Conservation (phyloP, 1,284 basidiomycete species). For the Malassezia sympodialis region DNA sequence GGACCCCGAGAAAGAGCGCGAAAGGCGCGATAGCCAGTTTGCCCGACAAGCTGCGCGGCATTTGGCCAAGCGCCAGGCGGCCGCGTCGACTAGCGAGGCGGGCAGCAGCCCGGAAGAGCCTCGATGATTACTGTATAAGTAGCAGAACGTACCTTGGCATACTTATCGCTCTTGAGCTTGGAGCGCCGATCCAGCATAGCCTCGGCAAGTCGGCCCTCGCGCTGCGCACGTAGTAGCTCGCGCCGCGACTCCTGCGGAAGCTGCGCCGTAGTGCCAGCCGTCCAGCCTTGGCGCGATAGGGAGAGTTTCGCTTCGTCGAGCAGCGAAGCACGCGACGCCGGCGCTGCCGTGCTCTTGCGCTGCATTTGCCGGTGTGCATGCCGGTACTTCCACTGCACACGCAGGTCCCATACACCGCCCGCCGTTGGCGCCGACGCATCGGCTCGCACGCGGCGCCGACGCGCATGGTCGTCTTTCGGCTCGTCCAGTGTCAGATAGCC, state of each 20-base stretch:
- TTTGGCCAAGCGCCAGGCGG: background rate
- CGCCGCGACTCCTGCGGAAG: slow-evolving; percentile 4
- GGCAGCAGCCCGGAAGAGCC: background rate
- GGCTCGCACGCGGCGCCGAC: slow-evolving; percentile 21
- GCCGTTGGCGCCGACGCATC: slow-evolving; percentile 15
- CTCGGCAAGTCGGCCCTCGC: slow-evolving; percentile 36
- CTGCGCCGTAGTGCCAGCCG: slow-evolving; percentile 4
- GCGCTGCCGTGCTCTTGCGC: slow-evolving; percentile 1
- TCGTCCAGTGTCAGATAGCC: slow-evolving; percentile 26
- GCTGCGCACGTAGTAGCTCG: slow-evolving; percentile 11
- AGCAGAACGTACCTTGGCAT: slow-evolving; percentile 5
- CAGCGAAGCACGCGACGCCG: background rate
- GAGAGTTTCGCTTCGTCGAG: slow-evolving; percentile 9
- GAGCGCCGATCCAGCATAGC: slow-evolving; percentile 38
- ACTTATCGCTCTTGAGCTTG: slow-evolving; percentile 33
- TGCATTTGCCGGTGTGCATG: slow-evolving; percentile 14
- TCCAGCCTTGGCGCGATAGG: slow-evolving; percentile 17
- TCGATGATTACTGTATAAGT: background rate
- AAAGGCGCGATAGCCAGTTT: slow-evolving; percentile 34
- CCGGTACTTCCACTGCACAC: slow-evolving; percentile 38
- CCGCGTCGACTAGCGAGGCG: background rate
- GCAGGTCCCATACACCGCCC: slow-evolving; percentile 21
- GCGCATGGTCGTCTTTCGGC: slow-evolving; percentile 18
- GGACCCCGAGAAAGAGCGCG: slow-evolving; percentile 34
- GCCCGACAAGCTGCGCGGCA: slow-evolving; percentile 19